Conservation (phyloP, 2,329 filamentous ascomycete species). For the Xylariales sp. region DNA sequence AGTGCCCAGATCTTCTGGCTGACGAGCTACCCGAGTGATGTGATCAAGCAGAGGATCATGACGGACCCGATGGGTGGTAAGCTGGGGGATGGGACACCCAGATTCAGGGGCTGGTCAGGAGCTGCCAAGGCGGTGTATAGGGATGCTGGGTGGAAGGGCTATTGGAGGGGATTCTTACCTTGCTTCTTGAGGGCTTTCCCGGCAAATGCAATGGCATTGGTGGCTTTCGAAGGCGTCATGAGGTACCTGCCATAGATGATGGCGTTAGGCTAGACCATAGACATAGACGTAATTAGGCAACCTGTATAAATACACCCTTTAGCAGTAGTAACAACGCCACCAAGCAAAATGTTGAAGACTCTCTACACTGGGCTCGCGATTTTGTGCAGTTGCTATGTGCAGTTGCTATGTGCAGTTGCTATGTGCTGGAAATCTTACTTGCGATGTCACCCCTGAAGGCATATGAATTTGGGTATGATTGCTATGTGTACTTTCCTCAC, state of each 20-base stretch:
- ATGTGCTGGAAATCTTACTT: no score
- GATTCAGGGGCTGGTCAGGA: slow-evolving; percentile 72
- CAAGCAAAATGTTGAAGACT: no score
- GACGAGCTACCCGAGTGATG: slow-evolving; percentile 84
- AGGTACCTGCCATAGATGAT: slow-evolving; percentile 56
- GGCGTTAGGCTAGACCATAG: background rate
- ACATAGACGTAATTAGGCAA: slow-evolving; percentile 1
- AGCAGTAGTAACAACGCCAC: no score
- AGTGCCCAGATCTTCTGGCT: slow-evolving; percentile 95
- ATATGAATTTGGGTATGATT: no score
- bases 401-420: no score
- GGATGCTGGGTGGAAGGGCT: slow-evolving; percentile 73
- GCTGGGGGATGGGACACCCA: slow-evolving; percentile 61
- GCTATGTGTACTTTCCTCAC: no score
- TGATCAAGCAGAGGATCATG: slow-evolving; percentile 96
- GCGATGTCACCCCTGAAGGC: no score
- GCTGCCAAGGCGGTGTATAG: slow-evolving; percentile 72
- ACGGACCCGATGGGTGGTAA: slow-evolving; percentile 78
- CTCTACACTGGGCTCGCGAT: no score
- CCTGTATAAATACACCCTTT: background rate
- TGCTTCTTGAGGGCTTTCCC: slow-evolving; percentile 94
- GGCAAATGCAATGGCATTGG: slow-evolving; percentile 87
- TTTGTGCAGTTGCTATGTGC: no score
- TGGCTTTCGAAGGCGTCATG: slow-evolving; percentile 93
- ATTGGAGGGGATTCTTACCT: slow-evolving; percentile 89